Conservation (phyloP, 2,329 filamentous ascomycete species). For the Leptographium lundbergii region DNA sequence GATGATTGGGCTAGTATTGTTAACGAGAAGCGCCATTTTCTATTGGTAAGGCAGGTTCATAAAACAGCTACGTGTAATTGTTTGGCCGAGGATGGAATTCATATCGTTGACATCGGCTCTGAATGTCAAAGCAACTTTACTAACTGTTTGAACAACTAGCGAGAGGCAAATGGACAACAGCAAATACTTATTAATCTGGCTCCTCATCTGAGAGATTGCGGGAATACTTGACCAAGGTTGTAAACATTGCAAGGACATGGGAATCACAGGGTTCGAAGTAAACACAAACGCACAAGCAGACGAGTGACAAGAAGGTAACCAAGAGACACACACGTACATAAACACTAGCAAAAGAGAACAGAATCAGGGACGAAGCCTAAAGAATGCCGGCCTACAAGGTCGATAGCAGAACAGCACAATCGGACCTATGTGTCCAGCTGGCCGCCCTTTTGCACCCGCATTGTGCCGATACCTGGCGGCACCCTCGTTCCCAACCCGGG, state of each 20-base stretch:
- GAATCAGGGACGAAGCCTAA: neutral
- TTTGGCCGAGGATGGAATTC: neutral
- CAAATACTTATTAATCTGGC: neutral
- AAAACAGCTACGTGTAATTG: neutral
- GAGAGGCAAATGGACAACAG: neutral
- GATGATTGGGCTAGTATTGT: too few species aligned
- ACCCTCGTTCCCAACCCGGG: conserved; percentile 1
- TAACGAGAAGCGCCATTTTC: too few species aligned
- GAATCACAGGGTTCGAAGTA: neutral
- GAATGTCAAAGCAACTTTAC: neutral
- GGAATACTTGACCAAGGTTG: neutral
- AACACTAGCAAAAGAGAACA: neutral
- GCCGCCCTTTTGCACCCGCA: conserved; percentile 12
- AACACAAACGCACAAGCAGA: neutral
- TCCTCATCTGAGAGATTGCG: neutral
- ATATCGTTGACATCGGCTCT: too few species aligned
- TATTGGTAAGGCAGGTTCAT: too few species aligned
- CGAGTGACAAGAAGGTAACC: neutral
- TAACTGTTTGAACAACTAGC: neutral
- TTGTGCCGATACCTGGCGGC: conserved; percentile 1
- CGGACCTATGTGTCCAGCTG: conserved; percentile 5
- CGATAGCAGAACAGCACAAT: neutral
- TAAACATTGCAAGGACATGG: neutral
- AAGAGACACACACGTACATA: neutral
- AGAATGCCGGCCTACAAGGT: neutral